Conservation (phyloP, 2,329 filamentous ascomycete species). For the Passalora sequoiae region DNA sequence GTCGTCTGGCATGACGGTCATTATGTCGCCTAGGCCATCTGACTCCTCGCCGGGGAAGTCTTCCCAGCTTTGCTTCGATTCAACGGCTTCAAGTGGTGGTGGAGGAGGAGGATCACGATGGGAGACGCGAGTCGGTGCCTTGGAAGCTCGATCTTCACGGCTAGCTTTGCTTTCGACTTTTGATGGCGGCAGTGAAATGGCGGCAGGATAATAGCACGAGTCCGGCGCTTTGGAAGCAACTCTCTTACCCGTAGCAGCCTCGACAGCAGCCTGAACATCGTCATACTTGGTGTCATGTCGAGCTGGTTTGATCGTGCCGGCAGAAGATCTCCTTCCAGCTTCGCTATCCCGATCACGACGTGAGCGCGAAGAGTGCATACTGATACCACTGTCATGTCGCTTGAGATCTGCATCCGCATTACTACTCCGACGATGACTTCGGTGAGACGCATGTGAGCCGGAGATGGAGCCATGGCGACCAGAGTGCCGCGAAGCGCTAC, state of each 20-base stretch:
- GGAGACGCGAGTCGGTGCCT: slow-evolving; percentile 1
- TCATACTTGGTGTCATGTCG: slow-evolving; percentile 12
- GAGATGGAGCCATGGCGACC: slow-evolving; percentile 1
- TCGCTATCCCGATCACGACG: slow-evolving; percentile 18
- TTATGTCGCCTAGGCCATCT: slow-evolving; percentile 39
- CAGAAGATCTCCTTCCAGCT: slow-evolving; percentile 22
- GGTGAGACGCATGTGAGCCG: neutral
- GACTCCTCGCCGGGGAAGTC: slow-evolving; percentile 27
- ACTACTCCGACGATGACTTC: slow-evolving; percentile 10
- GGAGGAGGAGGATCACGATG: slow-evolving; percentile 5
- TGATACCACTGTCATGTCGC: slow-evolving; percentile 29
- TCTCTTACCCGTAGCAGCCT: slow-evolving; percentile 5
- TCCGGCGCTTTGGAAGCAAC: slow-evolving; percentile 14
- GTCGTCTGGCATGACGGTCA: slow-evolving; percentile 46
- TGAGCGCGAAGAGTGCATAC: slow-evolving; percentile 22
- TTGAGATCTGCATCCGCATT: slow-evolving; percentile 20
- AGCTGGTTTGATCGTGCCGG: slow-evolving; percentile 29
- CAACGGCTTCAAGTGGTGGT: slow-evolving; percentile 6
- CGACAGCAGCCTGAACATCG: slow-evolving; percentile 10
- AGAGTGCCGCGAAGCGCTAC: slow-evolving; percentile 13
- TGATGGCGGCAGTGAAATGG: slow-evolving; percentile 23
- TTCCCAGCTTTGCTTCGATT: slow-evolving; percentile 19
- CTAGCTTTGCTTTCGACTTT: slow-evolving; percentile 10
- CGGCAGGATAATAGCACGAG: slow-evolving; percentile 24
- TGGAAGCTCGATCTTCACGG: slow-evolving; percentile 1